A percentile compares a stretch with the other conserved stretches of the same genome.
Evolutionary conservation across 805 yeast species (phyloP).

Genomic region (Saccharomyces paradoxus): DNA sequence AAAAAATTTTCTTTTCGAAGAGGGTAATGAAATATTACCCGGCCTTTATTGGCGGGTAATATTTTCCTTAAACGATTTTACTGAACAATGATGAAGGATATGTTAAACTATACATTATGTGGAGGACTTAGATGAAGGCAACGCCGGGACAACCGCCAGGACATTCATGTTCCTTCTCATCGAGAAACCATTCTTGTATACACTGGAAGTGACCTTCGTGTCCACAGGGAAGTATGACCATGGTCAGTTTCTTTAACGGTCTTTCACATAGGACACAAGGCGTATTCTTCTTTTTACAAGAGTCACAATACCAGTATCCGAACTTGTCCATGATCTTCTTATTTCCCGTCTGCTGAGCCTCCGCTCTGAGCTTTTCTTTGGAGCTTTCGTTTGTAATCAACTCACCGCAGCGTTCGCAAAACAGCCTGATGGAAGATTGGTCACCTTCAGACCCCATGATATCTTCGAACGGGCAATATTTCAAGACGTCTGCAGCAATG

Average conservation of each 20-base stretch:
- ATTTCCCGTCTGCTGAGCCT: conserved; percentile 20
- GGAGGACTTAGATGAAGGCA: background rate
- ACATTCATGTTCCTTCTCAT: conserved; percentile 57
- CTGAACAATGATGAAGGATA: background rate
- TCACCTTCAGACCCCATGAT: conserved; percentile 21
- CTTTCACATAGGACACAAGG: conserved; percentile 73
- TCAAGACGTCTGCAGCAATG: conserved; percentile 27
- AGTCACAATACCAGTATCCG: conserved; percentile 83
- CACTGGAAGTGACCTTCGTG: conserved; percentile 84
- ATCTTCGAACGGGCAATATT: conserved; percentile 29
- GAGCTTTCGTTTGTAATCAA: conserved; percentile 52
- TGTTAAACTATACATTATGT: background rate
- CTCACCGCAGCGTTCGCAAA: conserved; percentile 53
- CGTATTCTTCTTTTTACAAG: conserved; percentile 51
- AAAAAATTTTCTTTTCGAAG: background rate
- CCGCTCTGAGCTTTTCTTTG: conserved; percentile 32
- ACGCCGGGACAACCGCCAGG: conserved; percentile 53
- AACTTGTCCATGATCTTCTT: conserved; percentile 33
- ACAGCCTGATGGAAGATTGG: conserved; percentile 40
- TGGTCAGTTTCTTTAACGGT: conserved; percentile 64
- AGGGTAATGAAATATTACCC: background rate
- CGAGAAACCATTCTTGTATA: conserved; percentile 66
- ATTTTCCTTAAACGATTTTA: background rate
- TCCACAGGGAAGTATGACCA: conserved; percentile 63
- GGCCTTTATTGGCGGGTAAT: background rate